Evolutionary conservation across 179 eudicot genomes (phyloP).

Genomic region (Camellia oleifera): DNA sequence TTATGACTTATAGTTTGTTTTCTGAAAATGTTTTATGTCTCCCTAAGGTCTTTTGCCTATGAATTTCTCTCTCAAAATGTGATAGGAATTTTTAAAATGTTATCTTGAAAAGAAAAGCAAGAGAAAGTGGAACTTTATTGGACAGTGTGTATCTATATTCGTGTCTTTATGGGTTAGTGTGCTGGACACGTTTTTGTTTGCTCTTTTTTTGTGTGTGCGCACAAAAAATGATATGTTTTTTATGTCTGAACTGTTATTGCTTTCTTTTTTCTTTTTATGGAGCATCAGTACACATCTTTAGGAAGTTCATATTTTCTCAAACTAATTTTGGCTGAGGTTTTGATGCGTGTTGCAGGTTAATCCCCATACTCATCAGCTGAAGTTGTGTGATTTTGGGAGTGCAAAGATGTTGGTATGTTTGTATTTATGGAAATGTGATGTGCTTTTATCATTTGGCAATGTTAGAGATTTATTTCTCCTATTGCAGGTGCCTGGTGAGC

Average conservation of each 20-base stretch:
- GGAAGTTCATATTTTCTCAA: neutral
- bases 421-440: neutral
- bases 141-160: neutral
- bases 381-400: conserved; percentile 93
- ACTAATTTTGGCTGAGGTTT: no score
- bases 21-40: neutral
- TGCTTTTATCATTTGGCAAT: neutral
- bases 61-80: neutral
- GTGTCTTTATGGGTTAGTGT: neutral
- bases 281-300: neutral
- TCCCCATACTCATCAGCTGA: conserved; percentile 79
- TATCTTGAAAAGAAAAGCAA: neutral
- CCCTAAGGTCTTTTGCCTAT: neutral
- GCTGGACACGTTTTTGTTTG: neutral
- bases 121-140: neutral
- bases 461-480: conserved; percentile 16
- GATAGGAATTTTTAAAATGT: neutral
- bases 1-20: neutral
- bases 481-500: conserved; percentile 81
- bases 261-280: neutral
- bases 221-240: neutral
- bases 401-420: conserved; percentile 86
- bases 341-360: conserved; percentile 57
- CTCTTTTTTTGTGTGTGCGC: neutral
- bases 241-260: neutral